A percentile compares a stretch with the other conserved stretches of the same genome.
Evolutionary conservation across 305 asterid genomes (phyloP).

Genomic region (Fraxinus dipetala): DNA sequence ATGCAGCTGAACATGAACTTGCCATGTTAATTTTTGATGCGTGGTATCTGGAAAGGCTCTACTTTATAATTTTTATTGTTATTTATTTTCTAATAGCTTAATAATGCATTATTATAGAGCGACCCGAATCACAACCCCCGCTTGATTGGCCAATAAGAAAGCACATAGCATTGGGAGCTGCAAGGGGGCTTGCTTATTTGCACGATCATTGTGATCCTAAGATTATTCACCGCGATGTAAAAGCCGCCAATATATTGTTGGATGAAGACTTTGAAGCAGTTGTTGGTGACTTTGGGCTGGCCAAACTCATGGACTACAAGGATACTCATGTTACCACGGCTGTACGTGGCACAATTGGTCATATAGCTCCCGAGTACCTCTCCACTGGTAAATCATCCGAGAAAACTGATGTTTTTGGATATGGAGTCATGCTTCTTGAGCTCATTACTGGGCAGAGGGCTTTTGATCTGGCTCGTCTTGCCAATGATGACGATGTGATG

Average conservation of each 20-base stretch:
- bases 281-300: constrained; percentile 71
- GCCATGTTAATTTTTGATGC: neutral
- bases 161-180: constrained; percentile 62
- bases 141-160: constrained; percentile 61
- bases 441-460: constrained; percentile 78
- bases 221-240: constrained; percentile 67
- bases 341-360: constrained; percentile 66
- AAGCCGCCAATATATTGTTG: constrained; percentile 61
- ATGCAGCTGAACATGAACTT: constrained; percentile 4
- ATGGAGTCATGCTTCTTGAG: constrained; percentile 78
- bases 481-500: constrained; percentile 74
- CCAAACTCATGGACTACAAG: constrained; percentile 78
- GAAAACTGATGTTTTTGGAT: constrained; percentile 65
- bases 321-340: constrained; percentile 69
- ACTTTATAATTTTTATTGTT: neutral
- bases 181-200: constrained; percentile 67
- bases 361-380: constrained; percentile 62
- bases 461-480: constrained; percentile 75
- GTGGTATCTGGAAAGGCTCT: neutral
- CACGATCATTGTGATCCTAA: constrained; percentile 77
- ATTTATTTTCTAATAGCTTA: constrained; percentile 16
- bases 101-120: constrained; percentile 37
- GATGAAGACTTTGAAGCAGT: constrained; percentile 63
- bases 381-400: constrained; percentile 66
- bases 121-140: constrained; percentile 48